Evolutionary conservation across 2,329 filamentous ascomycete species (phyloP), one percentile per base, ranked within the genome.

Genomic region (Phoma herbarum): DNA sequence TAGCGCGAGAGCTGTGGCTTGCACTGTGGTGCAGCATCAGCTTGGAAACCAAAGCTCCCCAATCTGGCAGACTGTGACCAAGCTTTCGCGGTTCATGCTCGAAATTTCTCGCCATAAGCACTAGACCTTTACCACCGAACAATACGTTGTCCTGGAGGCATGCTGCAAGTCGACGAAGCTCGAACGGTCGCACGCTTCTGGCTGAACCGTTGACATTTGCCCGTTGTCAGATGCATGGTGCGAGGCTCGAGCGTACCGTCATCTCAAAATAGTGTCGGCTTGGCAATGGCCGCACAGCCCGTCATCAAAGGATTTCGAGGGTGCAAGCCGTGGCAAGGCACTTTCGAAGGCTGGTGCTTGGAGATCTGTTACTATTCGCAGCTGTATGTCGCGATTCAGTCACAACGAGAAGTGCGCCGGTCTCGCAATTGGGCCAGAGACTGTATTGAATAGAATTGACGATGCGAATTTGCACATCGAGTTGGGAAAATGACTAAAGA

Each of bases 1-100:
- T 62, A 62, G 51, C 45, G 37, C 29, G 26, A 47, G 29, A 59
- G 25, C 31, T 53, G 58, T 57, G 39, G 52, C 57, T 54, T 59
- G 48, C 47, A 52, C 52, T 16, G 42, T 53, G 51, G 43, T 28
- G 52, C 57, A 55, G 47, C 51, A 55, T 55, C 51, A 52, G 33
- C 57, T 46, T 22, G 33, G 33, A 20, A 50, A 51, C 12, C 47
- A 52, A 52, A 52, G 48, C 53, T 43, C n/a, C 6, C 37, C 29
- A 51, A 22, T 14, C 48, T 20, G 47, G 37, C 45, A 52, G 28
- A 31, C 22, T 16, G 37, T 48, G 25, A 16, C 23, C 23, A 33
- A 45, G 35, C 31, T 26, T 18, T 45, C 28, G 29, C 14, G 43
- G 7, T 29, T 20, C 7, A 41, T 45, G 41, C 39, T 47, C 23